phyloP scores from a whole-genome alignment of 2,329 filamentous ascomycete genomes.

The Sclerotiophoma versabilis region DNA sequence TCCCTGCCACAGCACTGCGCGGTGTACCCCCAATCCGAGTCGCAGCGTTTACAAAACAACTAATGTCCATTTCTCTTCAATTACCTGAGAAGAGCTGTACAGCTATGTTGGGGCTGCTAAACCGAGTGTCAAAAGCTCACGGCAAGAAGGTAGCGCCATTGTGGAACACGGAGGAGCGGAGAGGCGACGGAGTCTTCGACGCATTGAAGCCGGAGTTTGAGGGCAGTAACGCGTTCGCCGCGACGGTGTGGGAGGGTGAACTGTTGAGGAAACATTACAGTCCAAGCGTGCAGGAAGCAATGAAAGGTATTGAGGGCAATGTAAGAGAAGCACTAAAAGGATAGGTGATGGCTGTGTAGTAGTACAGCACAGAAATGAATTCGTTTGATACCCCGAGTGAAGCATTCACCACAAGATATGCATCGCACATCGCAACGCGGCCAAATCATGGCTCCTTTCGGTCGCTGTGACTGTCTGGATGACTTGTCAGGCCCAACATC shows the following conservation, averaged over 20 bases:
- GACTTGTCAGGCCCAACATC: too few species aligned
- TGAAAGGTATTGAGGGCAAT: slow-evolving; percentile 50
- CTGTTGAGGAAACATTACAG: slow-evolving; percentile 84
- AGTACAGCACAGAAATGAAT: background rate
- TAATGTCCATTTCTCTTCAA: slow-evolving; percentile 82
- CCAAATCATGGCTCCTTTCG: too few species aligned
- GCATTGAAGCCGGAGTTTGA: slow-evolving; percentile 75
- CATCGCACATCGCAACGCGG: too few species aligned
- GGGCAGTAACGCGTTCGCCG: slow-evolving; percentile 86
- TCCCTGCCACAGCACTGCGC: slow-evolving; percentile 76
- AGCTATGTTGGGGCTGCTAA: slow-evolving; percentile 79
- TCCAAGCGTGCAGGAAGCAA: slow-evolving; percentile 80
- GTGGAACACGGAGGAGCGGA: slow-evolving; percentile 94
- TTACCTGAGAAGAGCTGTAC: slow-evolving; percentile 88
- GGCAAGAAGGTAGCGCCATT: slow-evolving; percentile 81
- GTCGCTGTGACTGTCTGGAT: too few species aligned
- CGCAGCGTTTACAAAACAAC: slow-evolving; percentile 92
- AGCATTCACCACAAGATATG: too few species aligned
- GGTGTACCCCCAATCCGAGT: slow-evolving; percentile 81
- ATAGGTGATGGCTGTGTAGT: slow-evolving; percentile 3
- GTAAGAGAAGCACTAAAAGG: slow-evolving; percentile 39
- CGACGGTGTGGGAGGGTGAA: slow-evolving; percentile 93
- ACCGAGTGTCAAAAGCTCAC: slow-evolving; percentile 81
- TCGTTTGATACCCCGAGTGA: slow-evolving; percentile 1
- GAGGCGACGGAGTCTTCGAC: slow-evolving; percentile 88